phyloP scores from a whole-genome alignment of 2,329 filamentous ascomycete genomes.

The Cordyceps tenuipes region DNA sequence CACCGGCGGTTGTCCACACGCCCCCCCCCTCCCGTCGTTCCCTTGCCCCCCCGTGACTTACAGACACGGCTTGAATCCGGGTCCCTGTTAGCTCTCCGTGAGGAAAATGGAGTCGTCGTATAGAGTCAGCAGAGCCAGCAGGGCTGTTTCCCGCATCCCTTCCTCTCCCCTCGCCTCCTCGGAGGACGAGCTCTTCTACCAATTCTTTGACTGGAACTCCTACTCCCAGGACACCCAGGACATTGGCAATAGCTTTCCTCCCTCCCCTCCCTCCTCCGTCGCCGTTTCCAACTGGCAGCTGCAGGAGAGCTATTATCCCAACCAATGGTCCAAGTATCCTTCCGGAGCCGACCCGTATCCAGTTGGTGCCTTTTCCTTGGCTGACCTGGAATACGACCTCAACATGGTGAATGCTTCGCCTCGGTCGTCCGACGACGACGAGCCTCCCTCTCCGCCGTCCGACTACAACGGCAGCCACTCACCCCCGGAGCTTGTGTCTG shows the following conservation, averaged over 20 bases:
- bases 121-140: slow-evolving; percentile 1
- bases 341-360: slow-evolving; percentile 28
- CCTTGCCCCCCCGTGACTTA: slow-evolving; percentile 28
- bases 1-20: slow-evolving; percentile 25
- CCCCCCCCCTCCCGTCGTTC: background rate
- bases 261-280: slow-evolving; percentile 1
- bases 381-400: slow-evolving; percentile 23
- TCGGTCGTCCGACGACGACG: slow-evolving; percentile 24
- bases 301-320: slow-evolving; percentile 17
- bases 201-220: slow-evolving; percentile 30
- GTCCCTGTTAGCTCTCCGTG: slow-evolving; percentile 3
- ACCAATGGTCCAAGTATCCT: slow-evolving; percentile 24
- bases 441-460: slow-evolving; percentile 20
- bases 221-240: slow-evolving; percentile 20
- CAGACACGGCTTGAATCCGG: slow-evolving; percentile 20
- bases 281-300: slow-evolving; percentile 20
- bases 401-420: slow-evolving; percentile 27
- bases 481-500: slow-evolving; percentile 29
- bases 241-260: background rate
- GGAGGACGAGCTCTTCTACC: slow-evolving; percentile 27
- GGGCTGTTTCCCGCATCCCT: slow-evolving; percentile 22
- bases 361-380: slow-evolving; percentile 26
- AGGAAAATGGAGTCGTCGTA: slow-evolving; percentile 18
- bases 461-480: slow-evolving; percentile 29
- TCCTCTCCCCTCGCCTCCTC: slow-evolving; percentile 18